Evolutionary conservation across 83 land plant species (phyloP).

Genomic region (Thuja plicata): DNA sequence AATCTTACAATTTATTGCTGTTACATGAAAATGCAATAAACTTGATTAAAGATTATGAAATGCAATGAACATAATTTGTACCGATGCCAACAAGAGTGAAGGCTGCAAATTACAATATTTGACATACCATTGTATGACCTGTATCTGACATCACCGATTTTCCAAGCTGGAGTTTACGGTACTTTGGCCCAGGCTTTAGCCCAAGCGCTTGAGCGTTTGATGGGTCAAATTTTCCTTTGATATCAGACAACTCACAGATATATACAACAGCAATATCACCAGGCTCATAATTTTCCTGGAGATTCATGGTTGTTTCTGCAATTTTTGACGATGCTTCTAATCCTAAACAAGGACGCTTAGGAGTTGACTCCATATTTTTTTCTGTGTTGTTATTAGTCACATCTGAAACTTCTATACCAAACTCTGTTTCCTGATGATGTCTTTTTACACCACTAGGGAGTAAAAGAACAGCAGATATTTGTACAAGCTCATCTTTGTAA

Average conservation of each 20-base stretch:
- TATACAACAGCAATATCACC: constrained; percentile 84
- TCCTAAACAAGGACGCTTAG: constrained; percentile 7
- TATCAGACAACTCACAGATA: constrained; percentile 93
- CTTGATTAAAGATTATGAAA: constrained; percentile 13
- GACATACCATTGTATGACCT: constrained; percentile 55
- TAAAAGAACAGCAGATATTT: constrained; percentile 82
- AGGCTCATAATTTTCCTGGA: constrained; percentile 35
- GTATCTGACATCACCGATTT: constrained; percentile 75
- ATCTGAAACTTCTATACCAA: background rate
- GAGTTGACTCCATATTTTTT: constrained; percentile 8
- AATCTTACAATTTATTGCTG: constrained; percentile 1
- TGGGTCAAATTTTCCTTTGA: constrained; percentile 92
- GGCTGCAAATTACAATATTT: background rate
- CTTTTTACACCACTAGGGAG: constrained; percentile 32
- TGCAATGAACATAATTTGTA: background rate
- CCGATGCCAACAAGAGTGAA: background rate
- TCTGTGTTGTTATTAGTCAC: background rate
- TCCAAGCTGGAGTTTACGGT: constrained; percentile 81
- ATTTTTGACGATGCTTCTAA: constrained; percentile 11
- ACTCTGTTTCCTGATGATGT: background rate
- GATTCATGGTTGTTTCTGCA: background rate
- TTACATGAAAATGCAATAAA: constrained; percentile 14
- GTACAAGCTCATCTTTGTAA: constrained; percentile 80
- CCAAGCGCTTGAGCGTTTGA: constrained; percentile 80
- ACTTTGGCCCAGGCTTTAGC: constrained; percentile 80